Conservation (phyloP, 1,284 basidiomycete species). For the Flammula alnicola region DNA sequence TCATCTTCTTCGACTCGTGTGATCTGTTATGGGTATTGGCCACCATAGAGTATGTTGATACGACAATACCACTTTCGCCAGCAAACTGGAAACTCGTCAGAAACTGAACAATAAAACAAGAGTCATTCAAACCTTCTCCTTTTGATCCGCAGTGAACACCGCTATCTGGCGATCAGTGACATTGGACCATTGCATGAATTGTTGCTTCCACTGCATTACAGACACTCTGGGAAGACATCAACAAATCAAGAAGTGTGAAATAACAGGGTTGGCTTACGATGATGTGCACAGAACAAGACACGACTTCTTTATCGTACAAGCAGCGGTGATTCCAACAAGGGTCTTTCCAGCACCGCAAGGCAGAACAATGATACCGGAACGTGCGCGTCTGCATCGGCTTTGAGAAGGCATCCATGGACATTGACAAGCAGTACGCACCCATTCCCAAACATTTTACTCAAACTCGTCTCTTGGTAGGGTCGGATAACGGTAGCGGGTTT, state of each 20-base stretch:
- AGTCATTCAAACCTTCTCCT: slow-evolving; percentile 78
- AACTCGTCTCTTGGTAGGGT: slow-evolving; percentile 95
- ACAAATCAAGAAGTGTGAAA: slow-evolving; percentile 1
- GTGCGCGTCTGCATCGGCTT: slow-evolving; percentile 71
- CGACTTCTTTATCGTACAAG: slow-evolving; percentile 99
- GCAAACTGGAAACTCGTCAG: slow-evolving; percentile 66
- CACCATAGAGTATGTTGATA: slow-evolving; percentile 98
- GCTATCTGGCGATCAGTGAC: slow-evolving; percentile 94
- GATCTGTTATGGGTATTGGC: slow-evolving; percentile 96
- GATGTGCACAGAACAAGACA: slow-evolving; percentile 98
- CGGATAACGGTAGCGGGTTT: slow-evolving; percentile 96
- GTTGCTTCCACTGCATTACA: slow-evolving; percentile 97
- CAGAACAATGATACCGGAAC: slow-evolving; percentile 97
- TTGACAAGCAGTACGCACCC: slow-evolving; percentile 57
- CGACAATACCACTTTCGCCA: slow-evolving; percentile 93
- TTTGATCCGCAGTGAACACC: slow-evolving; percentile 94
- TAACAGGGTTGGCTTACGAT: slow-evolving; percentile 65
- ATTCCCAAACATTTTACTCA: slow-evolving; percentile 99
- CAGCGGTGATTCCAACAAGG: slow-evolving; percentile 97
- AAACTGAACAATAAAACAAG: slow-evolving; percentile 3
- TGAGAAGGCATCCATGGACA: neutral
- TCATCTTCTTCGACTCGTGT: slow-evolving; percentile 97
- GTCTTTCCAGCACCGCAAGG: slow-evolving; percentile 99
- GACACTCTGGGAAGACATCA: slow-evolving; percentile 69
- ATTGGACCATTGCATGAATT: slow-evolving; percentile 98